Percentiles rank a stretch among this genome's conserved stretches.
phyloP scores from a whole-genome alignment of 768 basidiomycete genomes.

The Lyophyllum semitale region DNA sequence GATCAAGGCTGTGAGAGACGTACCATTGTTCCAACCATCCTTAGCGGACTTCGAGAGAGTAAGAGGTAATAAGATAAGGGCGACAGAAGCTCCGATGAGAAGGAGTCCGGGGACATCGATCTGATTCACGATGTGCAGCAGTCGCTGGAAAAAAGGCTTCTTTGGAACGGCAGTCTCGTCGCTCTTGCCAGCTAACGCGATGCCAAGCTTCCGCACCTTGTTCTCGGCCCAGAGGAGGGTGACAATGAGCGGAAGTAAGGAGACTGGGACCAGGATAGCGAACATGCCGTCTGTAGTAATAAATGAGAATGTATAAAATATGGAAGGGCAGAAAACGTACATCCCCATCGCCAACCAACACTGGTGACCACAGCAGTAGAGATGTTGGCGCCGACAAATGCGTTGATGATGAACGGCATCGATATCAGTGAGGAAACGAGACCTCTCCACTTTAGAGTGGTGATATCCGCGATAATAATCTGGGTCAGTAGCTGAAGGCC shows the following conservation, averaged over 20 bases:
- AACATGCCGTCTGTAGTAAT: slow-evolving; percentile 52
- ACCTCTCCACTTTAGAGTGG: slow-evolving; percentile 58
- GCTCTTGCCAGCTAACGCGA: slow-evolving; percentile 8
- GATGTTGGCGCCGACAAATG: slow-evolving; percentile 65
- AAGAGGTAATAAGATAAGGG: slow-evolving; percentile 57
- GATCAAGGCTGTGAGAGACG: slow-evolving; percentile 14
- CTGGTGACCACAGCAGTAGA: slow-evolving; percentile 42
- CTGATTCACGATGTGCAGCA: slow-evolving; percentile 27
- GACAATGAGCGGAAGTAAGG: slow-evolving; percentile 52
- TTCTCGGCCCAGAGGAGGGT: slow-evolving; percentile 58
- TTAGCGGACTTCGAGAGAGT: slow-evolving; percentile 45
- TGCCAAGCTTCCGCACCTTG: slow-evolving; percentile 42
- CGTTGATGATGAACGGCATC: slow-evolving; percentile 61
- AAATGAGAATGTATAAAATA: background rate
- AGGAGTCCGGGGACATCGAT: slow-evolving; percentile 55
- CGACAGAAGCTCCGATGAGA: slow-evolving; percentile 48
- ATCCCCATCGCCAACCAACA: slow-evolving; percentile 71
- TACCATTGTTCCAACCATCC: slow-evolving; percentile 48
- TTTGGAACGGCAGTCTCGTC: background rate
- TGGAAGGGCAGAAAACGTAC: slow-evolving; percentile 35
- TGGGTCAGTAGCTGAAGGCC: slow-evolving; percentile 66
- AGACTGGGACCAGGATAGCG: slow-evolving; percentile 52
- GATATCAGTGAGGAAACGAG: slow-evolving; percentile 38
- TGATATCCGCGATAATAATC: slow-evolving; percentile 65
- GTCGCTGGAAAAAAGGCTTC: slow-evolving; percentile 17